Conservation (phyloP, 1,139 yeast genomes). For the Yamadazyma blattariae region DNA sequence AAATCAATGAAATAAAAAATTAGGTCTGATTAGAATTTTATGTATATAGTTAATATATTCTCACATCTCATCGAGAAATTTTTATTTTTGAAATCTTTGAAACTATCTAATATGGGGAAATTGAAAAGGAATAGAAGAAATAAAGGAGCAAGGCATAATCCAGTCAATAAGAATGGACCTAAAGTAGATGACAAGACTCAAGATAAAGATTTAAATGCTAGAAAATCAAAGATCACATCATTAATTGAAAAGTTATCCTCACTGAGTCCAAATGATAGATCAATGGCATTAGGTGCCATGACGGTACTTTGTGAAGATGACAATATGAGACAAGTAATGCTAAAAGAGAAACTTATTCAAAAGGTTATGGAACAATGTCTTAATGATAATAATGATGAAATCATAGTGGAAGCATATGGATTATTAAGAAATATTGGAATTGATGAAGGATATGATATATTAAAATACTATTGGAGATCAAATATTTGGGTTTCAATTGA, state of each 20-base stretch:
- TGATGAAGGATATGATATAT: conserved; percentile 88
- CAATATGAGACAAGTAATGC: conserved; percentile 55
- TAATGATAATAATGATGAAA: conserved; percentile 67
- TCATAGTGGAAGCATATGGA: conserved; percentile 78
- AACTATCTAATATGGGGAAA: conserved; percentile 69
- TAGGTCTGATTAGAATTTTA: too few relatives aligned
- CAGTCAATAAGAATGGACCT: conserved; percentile 24
- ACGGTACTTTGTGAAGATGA: conserved; percentile 69
- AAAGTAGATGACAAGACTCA: conserved; percentile 19
- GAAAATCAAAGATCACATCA: conserved; percentile 62
- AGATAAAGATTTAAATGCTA: conserved; percentile 45
- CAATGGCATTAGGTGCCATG: conserved; percentile 76
- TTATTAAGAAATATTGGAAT: conserved; percentile 73
- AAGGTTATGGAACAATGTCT: conserved; percentile 62
- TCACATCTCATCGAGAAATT: conserved; percentile 6
- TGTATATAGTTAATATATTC: too few relatives aligned
- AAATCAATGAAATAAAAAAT: too few relatives aligned
- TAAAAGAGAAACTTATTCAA: conserved; percentile 69
- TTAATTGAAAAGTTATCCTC: conserved; percentile 64
- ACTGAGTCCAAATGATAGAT: conserved; percentile 65
- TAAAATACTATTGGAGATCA: conserved; percentile 72
- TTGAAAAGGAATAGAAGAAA: conserved; percentile 68
- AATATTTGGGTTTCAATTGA: conserved; percentile 67
- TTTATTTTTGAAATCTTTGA: conserved; percentile 1
- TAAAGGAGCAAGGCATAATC: conserved; percentile 53